A percentile compares a stretch with the other conserved stretches of the same genome.
These are phyloP conservation scores for Penicillium concentricum DNA, from an alignment of 2,329 filamentous ascomycete genomes.

Conservation along the genomic window DNA sequence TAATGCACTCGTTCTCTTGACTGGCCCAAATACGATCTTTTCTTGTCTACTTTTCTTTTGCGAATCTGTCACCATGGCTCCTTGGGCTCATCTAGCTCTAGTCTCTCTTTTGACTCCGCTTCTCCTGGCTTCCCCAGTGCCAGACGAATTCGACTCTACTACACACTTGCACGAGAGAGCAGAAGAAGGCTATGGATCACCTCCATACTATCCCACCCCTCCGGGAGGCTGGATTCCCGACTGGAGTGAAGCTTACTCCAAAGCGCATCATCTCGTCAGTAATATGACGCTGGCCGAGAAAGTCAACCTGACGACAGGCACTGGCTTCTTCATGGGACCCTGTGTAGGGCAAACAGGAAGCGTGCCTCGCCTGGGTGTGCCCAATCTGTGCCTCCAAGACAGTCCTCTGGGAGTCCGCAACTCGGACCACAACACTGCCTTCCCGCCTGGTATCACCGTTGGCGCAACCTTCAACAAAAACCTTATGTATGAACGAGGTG, in stretches of 20 bases:
- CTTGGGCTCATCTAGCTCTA: conserved; percentile 18
- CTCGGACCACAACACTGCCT: conserved; percentile 73
- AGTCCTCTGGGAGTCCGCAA: conserved; percentile 68
- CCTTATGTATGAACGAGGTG: conserved; percentile 66
- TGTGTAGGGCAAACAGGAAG: conserved; percentile 78
- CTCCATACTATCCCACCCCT: conserved; percentile 71
- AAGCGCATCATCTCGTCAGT: conserved; percentile 66
- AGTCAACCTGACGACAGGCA: conserved; percentile 72
- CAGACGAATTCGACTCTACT: conserved; percentile 3
- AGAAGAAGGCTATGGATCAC: conserved; percentile 28
- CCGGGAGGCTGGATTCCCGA: conserved; percentile 68
- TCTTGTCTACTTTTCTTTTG: not conserved
- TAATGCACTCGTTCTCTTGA: conserved; percentile 5
- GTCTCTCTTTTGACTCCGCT: conserved; percentile 16
- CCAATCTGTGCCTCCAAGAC: conserved; percentile 70
- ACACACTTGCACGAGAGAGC: conserved; percentile 17
- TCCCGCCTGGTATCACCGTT: conserved; percentile 74
- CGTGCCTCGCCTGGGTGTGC: conserved; percentile 67
- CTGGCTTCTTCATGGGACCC: conserved; percentile 68
- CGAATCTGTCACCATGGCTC: conserved; percentile 15
- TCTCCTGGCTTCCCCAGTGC: conserved; percentile 9
- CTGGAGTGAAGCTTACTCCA: conserved; percentile 69
- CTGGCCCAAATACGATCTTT: not conserved
- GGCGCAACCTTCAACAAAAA: conserved; percentile 74
- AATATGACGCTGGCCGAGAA: conserved; percentile 80